Base-by-base conservation (phyloP, 805 yeast genomes). In the Suhomyces tanzawaensis region DNA sequence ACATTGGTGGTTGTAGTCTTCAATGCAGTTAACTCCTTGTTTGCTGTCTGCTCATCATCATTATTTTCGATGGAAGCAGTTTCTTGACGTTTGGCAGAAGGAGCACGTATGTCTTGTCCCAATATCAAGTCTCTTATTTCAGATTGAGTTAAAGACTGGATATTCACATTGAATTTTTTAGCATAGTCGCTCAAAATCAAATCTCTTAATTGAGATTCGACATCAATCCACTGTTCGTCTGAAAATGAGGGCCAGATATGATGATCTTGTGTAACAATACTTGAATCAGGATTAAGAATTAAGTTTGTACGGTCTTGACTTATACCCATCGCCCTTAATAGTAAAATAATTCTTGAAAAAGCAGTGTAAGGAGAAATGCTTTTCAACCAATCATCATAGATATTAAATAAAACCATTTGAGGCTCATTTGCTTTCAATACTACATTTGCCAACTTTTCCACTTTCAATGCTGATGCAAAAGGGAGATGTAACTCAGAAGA, bases 371-470 rank as follows among this genome's bases (percentile, higher is more conserved):
- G 79, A 0, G 96, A 87, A 28, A 88, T 79, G 1, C 78, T 71
- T 42, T 78, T 76, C 40, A 89, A 67, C 99, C 99, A 93, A 56
- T 93, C 96, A 58, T 93, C 99, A 59, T 88, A 93, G 34, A 93
- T 69, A 54, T 90, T 89, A 66, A 89, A 86, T 41, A 90, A 64
- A 3, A 85, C 86, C 96, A 90, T 86, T 56, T 88, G 91, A 0
- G 96, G 95, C 57, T 89, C 96, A 27, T 82, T 85, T 4, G 98
- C 96, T 47, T 79, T 81, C 61, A 84, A 66, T 7, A 93, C 91
- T 36, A 86, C 68, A 42, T 86, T 87, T 0, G 83, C 76, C 32
- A 93, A 61, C 52, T 86, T 87, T 40, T 85, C 93, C 41, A 91
- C 77, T 54, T 82, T 78, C 72, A 93, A 62, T 0, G 95, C 86